A percentile compares a stretch with the other conserved stretches of the same genome.
Conservation (phyloP, 805 yeast genomes). For the Naumovozyma baii region DNA sequence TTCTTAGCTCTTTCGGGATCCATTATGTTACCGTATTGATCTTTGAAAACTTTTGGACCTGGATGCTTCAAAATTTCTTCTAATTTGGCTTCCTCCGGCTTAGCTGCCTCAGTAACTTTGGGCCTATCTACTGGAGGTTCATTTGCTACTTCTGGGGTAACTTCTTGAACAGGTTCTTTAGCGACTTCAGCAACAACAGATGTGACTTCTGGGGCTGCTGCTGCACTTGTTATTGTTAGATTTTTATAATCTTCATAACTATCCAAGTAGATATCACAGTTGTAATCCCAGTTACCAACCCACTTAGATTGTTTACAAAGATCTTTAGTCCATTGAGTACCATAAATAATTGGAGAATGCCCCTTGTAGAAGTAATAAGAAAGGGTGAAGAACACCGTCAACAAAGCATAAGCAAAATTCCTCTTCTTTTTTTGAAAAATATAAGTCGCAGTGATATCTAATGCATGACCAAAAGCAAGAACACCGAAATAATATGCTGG, state of each 20-base stretch:
- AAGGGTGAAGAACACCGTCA: conserved; percentile 40
- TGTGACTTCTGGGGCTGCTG: conserved; percentile 4
- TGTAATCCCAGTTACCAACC: conserved; percentile 75
- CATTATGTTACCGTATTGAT: conserved; percentile 31
- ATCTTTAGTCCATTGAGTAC: conserved; percentile 64
- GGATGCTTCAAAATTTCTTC: conserved; percentile 20
- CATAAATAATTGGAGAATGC: conserved; percentile 71
- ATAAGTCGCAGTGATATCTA: conserved; percentile 44
- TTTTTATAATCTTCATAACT: conserved; percentile 20
- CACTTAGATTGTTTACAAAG: conserved; percentile 55
- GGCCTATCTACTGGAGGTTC: conserved; percentile 1
- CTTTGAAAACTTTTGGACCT: conserved; percentile 30
- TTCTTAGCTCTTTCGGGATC: conserved; percentile 26
- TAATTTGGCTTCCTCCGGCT: background rate
- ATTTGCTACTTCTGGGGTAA: background rate
- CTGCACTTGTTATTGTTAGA: background rate
- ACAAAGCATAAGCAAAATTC: conserved; percentile 35
- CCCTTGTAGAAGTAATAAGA: conserved; percentile 46
- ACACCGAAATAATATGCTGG: conserved; percentile 88
- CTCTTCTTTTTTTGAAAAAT: conserved; percentile 36
- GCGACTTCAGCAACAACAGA: conserved; percentile 1
- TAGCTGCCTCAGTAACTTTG: background rate
- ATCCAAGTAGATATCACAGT: conserved; percentile 50
- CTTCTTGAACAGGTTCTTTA: background rate
- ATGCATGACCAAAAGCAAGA: conserved; percentile 60